Base-by-base conservation (phyloP, 2,329 filamentous ascomycete genomes). In the Colletotrichum agaves region DNA sequence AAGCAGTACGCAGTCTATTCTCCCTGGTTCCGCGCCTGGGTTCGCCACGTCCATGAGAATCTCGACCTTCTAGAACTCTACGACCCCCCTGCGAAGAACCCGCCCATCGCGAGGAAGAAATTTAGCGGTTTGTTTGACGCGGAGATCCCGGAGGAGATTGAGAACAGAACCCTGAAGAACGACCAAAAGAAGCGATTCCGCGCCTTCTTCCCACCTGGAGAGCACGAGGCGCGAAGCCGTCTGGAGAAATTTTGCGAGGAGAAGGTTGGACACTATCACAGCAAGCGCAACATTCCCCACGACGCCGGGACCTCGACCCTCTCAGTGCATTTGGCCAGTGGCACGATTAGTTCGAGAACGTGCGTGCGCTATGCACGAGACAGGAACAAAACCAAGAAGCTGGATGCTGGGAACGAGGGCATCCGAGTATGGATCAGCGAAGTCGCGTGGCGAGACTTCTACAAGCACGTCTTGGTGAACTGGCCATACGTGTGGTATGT, bases 381-480 rank as follows among this genome's bases (percentile, higher is more conserved):
- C 61, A 79, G 81, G 33, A 92, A 93, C 73, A 88, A 81, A 27
- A 86, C 85, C 1, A 88, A 86, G 75, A 87, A 88, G 64, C 83
- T 97, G 2, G 87, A 93, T 67, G 87, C 82, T 1, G 91, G 91
- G 0, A 84, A 86, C 19, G 78, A 87, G 15, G 92, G 92, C 0
- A 90, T 92, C 63, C 82, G 86, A 57, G 83, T 84, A 0, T 97
- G 93, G 93, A 93, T 96, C 70, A 90, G 90, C 60, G 93, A 97
- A 77, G 84, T 97, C 3, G 93, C 92, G 0, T 96, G 93, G 93
- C 84, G 93, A 13, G 93, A 97, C 74, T 97, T 97, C 74, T 97
- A 97, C 80, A 93, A 90, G 74, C 92, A 96, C 75, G 92, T 97
- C 3, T 80, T 97, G 5, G 92, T 90, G 0, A 82, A 94, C 68